Percentiles rank a stretch among this genome's conserved stretches.
Conservation (phyloP, 805 yeast species). For the Candida taoyuanica region DNA sequence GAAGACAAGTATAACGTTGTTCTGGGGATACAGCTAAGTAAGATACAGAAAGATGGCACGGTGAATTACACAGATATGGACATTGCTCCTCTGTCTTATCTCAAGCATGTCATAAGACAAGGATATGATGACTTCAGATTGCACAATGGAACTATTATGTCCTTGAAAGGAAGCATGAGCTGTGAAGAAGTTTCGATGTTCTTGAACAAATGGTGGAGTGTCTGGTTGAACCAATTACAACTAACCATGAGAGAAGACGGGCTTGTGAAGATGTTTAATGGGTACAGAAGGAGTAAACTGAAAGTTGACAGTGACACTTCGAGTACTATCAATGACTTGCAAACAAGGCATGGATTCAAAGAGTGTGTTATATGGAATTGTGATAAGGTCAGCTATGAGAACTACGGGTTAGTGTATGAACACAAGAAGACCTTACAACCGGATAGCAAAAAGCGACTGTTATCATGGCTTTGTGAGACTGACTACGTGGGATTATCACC, state of each 20-base stretch:
- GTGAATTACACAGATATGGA: slow-evolving; percentile 8
- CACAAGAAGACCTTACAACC: slow-evolving; percentile 6
- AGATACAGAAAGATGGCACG: slow-evolving; percentile 17
- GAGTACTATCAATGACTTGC: slow-evolving; percentile 13
- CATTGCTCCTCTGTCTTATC: slow-evolving; percentile 26
- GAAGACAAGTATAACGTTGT: slow-evolving; percentile 29
- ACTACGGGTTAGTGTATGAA: slow-evolving; percentile 23
- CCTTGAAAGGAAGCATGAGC: slow-evolving; percentile 17
- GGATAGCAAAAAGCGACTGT: slow-evolving; percentile 12
- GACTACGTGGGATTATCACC: slow-evolving; percentile 16
- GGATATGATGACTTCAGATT: slow-evolving; percentile 25
- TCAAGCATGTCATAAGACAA: slow-evolving; percentile 24
- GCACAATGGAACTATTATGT: slow-evolving; percentile 22
- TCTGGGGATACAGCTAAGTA: slow-evolving; percentile 19
- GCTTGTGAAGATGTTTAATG: slow-evolving; percentile 27
- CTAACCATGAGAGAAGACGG: slow-evolving; percentile 32
- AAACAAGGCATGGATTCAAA: slow-evolving; percentile 10
- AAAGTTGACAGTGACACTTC: slow-evolving; percentile 24
- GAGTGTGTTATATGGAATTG: slow-evolving; percentile 20
- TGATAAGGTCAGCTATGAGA: slow-evolving; percentile 6
- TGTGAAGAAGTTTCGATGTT: slow-evolving; percentile 14
- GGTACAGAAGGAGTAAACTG: slow-evolving; percentile 14
- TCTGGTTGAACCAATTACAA: slow-evolving; percentile 30
- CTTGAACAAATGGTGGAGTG: slow-evolving; percentile 34
- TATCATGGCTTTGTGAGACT: slow-evolving; percentile 20